Percentiles rank a stretch among this genome's conserved stretches.
Conservation (phyloP, 306 rosid species). For the Acmispon strigosus region DNA sequence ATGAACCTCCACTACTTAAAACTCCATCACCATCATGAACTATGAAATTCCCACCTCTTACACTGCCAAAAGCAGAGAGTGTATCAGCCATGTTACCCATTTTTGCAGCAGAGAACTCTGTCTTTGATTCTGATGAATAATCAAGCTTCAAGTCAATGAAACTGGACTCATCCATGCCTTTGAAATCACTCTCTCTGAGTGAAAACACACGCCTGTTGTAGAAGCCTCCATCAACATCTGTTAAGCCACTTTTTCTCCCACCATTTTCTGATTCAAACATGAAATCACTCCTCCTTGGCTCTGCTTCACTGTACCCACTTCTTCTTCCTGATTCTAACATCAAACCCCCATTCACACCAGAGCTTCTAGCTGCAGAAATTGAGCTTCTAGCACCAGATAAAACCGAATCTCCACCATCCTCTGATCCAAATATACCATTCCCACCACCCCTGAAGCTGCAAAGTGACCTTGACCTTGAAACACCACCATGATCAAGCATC, state of each 20-base stretch:
- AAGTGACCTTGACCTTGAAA: conserved; percentile 84
- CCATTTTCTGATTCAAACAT: conserved; percentile 32
- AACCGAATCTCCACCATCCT: conserved; percentile 69
- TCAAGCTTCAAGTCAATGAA: conserved; percentile 91
- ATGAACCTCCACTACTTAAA: conserved; percentile 60
- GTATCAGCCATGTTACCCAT: conserved; percentile 22
- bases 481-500: conserved; percentile 52
- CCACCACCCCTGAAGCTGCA: conserved; percentile 84
- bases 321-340: conserved; percentile 78
- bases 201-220: conserved; percentile 70
- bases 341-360: conserved; percentile 75
- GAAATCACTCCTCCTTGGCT: conserved; percentile 71
- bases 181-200: conserved; percentile 82
- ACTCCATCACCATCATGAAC: conserved; percentile 40
- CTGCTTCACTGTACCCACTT: conserved; percentile 92
- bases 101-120: conserved; percentile 41
- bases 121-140: conserved; percentile 55
- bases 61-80: conserved; percentile 56
- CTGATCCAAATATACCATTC: conserved; percentile 49
- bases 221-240: conserved; percentile 35
- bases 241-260: conserved; percentile 24
- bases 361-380: conserved; percentile 88
- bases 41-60: conserved; percentile 40
- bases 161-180: conserved; percentile 78
- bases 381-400: conserved; percentile 87